Evolutionary conservation across 768 basidiomycete species (phyloP), one percentile per base, ranked within the genome.

Genomic region (Suillus subalutaceus): DNA sequence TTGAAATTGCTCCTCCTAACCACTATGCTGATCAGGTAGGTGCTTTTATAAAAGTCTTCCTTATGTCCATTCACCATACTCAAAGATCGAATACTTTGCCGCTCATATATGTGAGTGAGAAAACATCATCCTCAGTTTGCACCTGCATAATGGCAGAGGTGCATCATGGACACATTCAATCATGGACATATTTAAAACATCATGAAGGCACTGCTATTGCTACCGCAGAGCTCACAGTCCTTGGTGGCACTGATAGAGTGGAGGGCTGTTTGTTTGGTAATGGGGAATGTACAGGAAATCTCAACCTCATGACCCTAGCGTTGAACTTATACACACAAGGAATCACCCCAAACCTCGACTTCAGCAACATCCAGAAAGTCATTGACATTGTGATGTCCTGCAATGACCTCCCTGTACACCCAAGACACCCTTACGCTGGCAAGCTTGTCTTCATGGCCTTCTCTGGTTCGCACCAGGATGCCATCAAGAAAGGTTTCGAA

Each of bases 401-500:
- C 84, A 99, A 96, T 73, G 96, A 97, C 77, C 87, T 99, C 15
- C 96, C 96, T 20, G 85, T 99, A 23, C 97, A 97, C 76, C 96
- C 96, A 37, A 88, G 97, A 53, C 93, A 99, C 74, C 97, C 97
- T 2, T 99, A 97, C 70, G 96, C 95, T 1, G 97, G 97, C 70
- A 97, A 99, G 75, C 88, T 99, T 43, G 97, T 99, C 65, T 99
- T 94, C 79, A 98, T 97, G 30, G 97, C 97, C 12, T 99, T 99
- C 84, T 97, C 96, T 66, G 97, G 97, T 37, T 96, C 94, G 20
- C 97, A 99, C 77, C 95, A 97, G 78, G 97, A 99, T 73, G 97
- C 97, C 23, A 93, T 99, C 84, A 99, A 99, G 82, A 99, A 99
- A 81, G 97, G 97, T 38, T 97, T 99, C 80, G 94, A 96, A 79